Evolutionary conservation across 2,329 filamentous ascomycete genomes (phyloP).

Genomic region (Teratosphaeria nubilosa): DNA sequence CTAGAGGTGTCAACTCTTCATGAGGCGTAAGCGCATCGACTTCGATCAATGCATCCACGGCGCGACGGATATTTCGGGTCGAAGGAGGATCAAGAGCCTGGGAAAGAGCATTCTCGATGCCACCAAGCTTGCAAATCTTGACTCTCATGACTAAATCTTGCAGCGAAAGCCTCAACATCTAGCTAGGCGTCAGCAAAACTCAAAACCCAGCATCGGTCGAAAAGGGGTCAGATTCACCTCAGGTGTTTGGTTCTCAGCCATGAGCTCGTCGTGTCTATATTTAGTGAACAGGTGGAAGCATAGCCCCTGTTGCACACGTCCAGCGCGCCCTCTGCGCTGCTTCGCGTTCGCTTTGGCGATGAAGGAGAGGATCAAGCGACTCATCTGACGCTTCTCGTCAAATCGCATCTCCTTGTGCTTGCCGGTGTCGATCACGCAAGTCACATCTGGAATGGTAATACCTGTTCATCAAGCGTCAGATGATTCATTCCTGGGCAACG

Average conservation of each 20-base stretch:
- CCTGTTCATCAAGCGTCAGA: slow-evolving; percentile 34
- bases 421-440: slow-evolving; percentile 90
- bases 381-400: slow-evolving; percentile 85
- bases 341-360: slow-evolving; percentile 94
- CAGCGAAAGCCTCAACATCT: slow-evolving; percentile 79
- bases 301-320: slow-evolving; percentile 86
- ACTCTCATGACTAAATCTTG: slow-evolving; percentile 93
- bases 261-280: slow-evolving; percentile 69
- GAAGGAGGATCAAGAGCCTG: slow-evolving; percentile 85
- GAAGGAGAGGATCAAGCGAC: slow-evolving; percentile 83
- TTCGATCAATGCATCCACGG: slow-evolving; percentile 86
- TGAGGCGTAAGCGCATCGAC: slow-evolving; percentile 73
- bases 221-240: slow-evolving; percentile 37
- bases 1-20: slow-evolving; percentile 80
- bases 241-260: slow-evolving; percentile 88
- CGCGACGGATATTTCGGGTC: slow-evolving; percentile 82
- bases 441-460: slow-evolving; percentile 96
- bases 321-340: slow-evolving; percentile 84
- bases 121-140: slow-evolving; percentile 92
- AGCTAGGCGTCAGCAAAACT: not conserved
- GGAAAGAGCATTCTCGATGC: slow-evolving; percentile 80
- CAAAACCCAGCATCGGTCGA: not conserved
- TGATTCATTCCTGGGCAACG: not conserved
- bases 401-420: slow-evolving; percentile 98
- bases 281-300: slow-evolving; percentile 96